A percentile compares a stretch with the other conserved stretches of the same genome.
Evolutionary conservation across 164 flowering plant species (phyloP).

Genomic region (Hamamelis virginiana): DNA sequence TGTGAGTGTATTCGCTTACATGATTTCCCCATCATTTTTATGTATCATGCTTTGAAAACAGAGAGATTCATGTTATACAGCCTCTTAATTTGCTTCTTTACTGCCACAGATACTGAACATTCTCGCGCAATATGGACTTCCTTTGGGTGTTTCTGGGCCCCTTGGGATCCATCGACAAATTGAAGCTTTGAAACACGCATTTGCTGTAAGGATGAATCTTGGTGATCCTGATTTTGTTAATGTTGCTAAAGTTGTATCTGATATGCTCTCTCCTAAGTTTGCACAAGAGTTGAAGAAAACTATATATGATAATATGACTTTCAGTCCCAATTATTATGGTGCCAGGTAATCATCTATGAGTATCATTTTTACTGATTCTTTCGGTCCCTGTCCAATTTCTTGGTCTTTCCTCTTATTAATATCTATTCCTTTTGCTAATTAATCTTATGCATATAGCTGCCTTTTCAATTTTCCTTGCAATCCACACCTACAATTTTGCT

Average conservation of each 20-base stretch:
- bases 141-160: slow-evolving; percentile 30
- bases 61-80: too few relatives aligned
- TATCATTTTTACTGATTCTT: too few relatives aligned
- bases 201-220: slow-evolving; percentile 58
- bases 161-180: slow-evolving; percentile 53
- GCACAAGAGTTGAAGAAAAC: slow-evolving; percentile 43
- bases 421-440: too few relatives aligned
- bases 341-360: slow-evolving; percentile 30
- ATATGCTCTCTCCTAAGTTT: slow-evolving; percentile 61
- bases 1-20: slow-evolving; percentile 27
- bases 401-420: too few relatives aligned
- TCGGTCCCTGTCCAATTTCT: too few relatives aligned
- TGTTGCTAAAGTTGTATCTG: slow-evolving; percentile 31
- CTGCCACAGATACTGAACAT: slow-evolving; percentile 57
- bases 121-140: slow-evolving; percentile 38
- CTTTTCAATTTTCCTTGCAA: too few relatives aligned
- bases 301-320: slow-evolving; percentile 56
- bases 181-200: slow-evolving; percentile 60
- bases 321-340: slow-evolving; percentile 45
- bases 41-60: background rate
- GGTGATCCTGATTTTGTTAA: slow-evolving; percentile 74
- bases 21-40: background rate
- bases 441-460: too few relatives aligned
- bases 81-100: background rate
- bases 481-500: background rate